Base-by-base conservation (phyloP, 345 rosid species). In the Camelina sativa region DNA sequence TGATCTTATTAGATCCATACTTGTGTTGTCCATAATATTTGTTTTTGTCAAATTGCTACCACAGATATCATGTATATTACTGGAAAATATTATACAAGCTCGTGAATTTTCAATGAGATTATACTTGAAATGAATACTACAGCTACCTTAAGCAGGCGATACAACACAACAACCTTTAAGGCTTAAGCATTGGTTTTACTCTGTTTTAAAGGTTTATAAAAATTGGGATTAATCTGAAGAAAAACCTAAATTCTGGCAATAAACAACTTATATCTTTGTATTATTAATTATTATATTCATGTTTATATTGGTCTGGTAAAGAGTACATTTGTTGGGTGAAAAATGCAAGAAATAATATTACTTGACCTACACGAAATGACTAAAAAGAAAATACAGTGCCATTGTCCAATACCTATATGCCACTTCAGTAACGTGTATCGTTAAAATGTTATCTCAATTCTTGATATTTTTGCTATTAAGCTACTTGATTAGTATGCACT, bases 391-490 rank as follows among this genome's bases (percentile, higher is more conserved):
- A 55, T 10, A 20, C 25, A 63, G 19, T 40, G n/a, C 30, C 5
- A 62, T 25, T 63, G 60, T 70, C 75, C 80, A 76, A 63, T 76
- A 76, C 66, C 1, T 64, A 35, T 70, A 46, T 37, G 80, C 46
- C 80, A 63, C 53, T 47, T 76, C 66, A 63, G 53, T 70, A 55
- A 70, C 80, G 47, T 76, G n/a, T n/a, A n/a, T n/a, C n/a, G n/a
- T n/a, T n/a, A n/a, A n/a, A n/a, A n/a, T n/a, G 66, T 25, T 25
- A 25, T 28, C 30, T 28, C 30, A 28, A 19, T 19, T 50, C 25
- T 50, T 65, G 11, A 12, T 41, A 30, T 4, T 44, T 22, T 22
- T 34, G 37, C 1, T 34, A 34, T 34, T 34, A 34, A 7, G 37
- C 37, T 34, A 34, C 37, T 34, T 7, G 37, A 6, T 34, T 30